Conservation (phyloP, 768 basidiomycete genomes). For the Lactifluus rugatus region DNA sequence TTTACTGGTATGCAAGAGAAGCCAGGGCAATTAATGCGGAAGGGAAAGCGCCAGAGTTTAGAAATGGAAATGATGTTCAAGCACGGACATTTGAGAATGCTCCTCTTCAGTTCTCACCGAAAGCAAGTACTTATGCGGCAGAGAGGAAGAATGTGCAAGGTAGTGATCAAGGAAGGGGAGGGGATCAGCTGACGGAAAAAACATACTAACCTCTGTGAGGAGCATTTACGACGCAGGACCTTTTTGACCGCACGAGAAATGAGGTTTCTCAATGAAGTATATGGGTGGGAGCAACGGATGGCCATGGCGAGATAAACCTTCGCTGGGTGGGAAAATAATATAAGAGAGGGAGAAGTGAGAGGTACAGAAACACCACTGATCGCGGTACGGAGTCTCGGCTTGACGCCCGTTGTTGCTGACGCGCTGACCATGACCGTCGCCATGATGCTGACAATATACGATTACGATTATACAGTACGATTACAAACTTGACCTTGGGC, state of each 20-base stretch:
- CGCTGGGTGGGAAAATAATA: neutral
- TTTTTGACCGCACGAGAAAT: constrained; percentile 1
- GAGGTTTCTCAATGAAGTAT: neutral
- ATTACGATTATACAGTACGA: too few relatives aligned
- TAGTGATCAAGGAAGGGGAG: neutral
- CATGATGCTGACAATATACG: too few relatives aligned
- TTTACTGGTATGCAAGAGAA: neutral
- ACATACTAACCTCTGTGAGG: neutral
- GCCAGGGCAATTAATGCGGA: neutral
- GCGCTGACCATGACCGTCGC: too few relatives aligned
- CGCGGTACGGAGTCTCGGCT: neutral
- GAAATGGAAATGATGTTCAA: neutral
- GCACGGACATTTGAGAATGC: neutral
- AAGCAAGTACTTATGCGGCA: neutral
- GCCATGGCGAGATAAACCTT: neutral
- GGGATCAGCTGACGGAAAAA: neutral
- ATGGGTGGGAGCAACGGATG: constrained; percentile 1
- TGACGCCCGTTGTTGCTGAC: neutral
- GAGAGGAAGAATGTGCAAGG: neutral
- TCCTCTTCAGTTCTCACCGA: neutral
- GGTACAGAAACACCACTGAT: neutral
- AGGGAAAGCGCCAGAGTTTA: neutral
- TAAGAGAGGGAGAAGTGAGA: too few relatives aligned
- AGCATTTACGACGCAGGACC: neutral
- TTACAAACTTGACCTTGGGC: too few relatives aligned